Percentiles rank a stretch among this genome's conserved stretches.
Evolutionary conservation across 2,329 filamentous ascomycete species (phyloP).

Genomic region (Ramichloridium luteum): DNA sequence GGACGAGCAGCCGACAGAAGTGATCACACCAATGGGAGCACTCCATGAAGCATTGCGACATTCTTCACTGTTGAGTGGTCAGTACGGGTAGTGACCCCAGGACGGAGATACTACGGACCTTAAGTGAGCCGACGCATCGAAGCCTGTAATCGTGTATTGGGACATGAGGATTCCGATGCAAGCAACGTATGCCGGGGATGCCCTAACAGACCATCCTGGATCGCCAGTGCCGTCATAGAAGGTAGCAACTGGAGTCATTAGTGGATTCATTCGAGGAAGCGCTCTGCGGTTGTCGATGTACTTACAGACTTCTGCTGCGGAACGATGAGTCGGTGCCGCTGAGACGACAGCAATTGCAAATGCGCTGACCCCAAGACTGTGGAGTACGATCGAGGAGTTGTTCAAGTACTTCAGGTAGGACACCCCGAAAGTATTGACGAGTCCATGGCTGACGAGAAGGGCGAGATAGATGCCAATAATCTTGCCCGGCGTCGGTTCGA

Average conservation of each 20-base stretch:
- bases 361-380: conserved; percentile 41
- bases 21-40: conserved; percentile 46
- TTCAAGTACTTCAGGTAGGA: conserved; percentile 44
- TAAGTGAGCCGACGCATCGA: conserved; percentile 45
- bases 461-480: conserved; percentile 50
- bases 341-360: conserved; percentile 45
- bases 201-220: conserved; percentile 42
- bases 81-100: too few species aligned
- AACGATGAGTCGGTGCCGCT: conserved; percentile 45
- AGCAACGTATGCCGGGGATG: conserved; percentile 43
- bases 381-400: conserved; percentile 44
- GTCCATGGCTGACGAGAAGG: conserved; percentile 41
- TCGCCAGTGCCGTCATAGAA: conserved; percentile 44
- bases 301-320: conserved; percentile 41
- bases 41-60: conserved; percentile 45
- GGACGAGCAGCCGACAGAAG: conserved; percentile 43
- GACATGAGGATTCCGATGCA: conserved; percentile 42
- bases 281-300: too few species aligned
- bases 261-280: too few species aligned
- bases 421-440: conserved; percentile 48
- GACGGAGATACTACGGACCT: too few species aligned
- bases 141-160: conserved; percentile 44
- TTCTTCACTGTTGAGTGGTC: too few species aligned
- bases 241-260: conserved; percentile 31
- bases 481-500: conserved; percentile 33